Evolutionary conservation across 495 filamentous ascomycete genomes (phyloP), one percentile per base, ranked within the genome.

Genomic region (Daldinia loculata): DNA sequence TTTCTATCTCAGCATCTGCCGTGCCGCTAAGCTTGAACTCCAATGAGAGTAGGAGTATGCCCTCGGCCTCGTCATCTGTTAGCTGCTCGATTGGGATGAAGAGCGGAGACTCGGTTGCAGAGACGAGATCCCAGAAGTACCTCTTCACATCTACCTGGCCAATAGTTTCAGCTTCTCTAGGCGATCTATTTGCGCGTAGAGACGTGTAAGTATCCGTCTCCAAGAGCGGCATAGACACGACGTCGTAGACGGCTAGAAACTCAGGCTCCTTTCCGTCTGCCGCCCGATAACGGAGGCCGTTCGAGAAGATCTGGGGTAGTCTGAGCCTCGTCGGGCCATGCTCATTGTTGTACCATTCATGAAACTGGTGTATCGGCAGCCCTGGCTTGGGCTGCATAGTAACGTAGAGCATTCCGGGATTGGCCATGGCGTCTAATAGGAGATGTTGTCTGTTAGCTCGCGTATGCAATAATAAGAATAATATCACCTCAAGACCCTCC

Each of bases 311-410:
- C 19, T 81, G 78, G 43, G 90, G 89, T 9, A 94, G 78, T 50
- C 91, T 89, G 17, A 94, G 85, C 30, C 92, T 87, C 43, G 89
- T 85, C 36, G 92, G 92, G 60, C 92, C 92, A 79, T 95, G 92
- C 79, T 95, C 92, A 77, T 90, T 92, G 82, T 94, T 92, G 82
- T 95, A 95, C 92, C 92, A 95, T 76, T 94, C 92, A 79, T 94
- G 91, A 81, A 94, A 94, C 74, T 91, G 88, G 63, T 87, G 82
- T 50, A 83, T 74, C n/a, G 88, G 84, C 58, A 93, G 84, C 30
- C 84, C 84, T 67, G 83, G 81, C 68, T 83, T 82, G 69, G 90
- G 91, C 75, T 92, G 88, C 91, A 93, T 93, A 26, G 90, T 92
- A 75, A 93, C 91, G 74, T 89, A 92, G 73, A 94, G 88, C 70